Conservation (phyloP, 2,329 filamentous ascomycete genomes). For the Alternaria brassicae region DNA sequence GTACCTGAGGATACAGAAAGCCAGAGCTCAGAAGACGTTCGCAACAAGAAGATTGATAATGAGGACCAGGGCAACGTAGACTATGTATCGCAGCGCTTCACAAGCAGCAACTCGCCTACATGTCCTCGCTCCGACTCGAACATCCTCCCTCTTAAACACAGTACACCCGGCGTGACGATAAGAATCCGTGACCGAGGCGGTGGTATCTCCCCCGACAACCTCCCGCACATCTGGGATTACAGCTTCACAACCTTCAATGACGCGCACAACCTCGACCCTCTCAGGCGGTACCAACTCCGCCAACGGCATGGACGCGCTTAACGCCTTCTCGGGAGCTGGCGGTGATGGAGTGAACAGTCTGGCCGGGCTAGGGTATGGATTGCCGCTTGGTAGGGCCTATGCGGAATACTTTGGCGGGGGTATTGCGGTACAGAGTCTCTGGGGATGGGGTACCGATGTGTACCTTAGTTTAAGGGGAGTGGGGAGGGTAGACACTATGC, state of each 20-base stretch:
- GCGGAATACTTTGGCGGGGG: slow-evolving; percentile 98
- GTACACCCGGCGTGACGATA: slow-evolving; percentile 86
- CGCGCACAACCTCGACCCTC: slow-evolving; percentile 58
- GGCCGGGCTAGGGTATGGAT: slow-evolving; percentile 88
- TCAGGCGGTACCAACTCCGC: slow-evolving; percentile 45
- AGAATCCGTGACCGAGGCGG: slow-evolving; percentile 95
- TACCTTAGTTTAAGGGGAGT: slow-evolving; percentile 69
- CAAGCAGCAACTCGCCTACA: slow-evolving; percentile 29
- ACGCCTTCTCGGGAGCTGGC: slow-evolving; percentile 74
- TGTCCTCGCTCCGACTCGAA: slow-evolving; percentile 39
- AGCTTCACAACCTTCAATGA: slow-evolving; percentile 95
- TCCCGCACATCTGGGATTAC: slow-evolving; percentile 93
- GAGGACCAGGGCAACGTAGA: slow-evolving; percentile 44
- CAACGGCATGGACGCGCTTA: slow-evolving; percentile 69
- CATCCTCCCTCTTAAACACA: slow-evolving; percentile 55
- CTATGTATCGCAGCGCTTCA: slow-evolving; percentile 40
- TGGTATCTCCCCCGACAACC: slow-evolving; percentile 83
- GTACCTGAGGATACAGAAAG: slow-evolving; percentile 25
- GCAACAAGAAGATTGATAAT: slow-evolving; percentile 31
- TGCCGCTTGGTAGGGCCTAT: slow-evolving; percentile 90
- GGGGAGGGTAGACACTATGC: slow-evolving; percentile 52
- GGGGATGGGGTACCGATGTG: slow-evolving; percentile 84
- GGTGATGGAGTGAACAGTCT: slow-evolving; percentile 78
- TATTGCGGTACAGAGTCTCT: slow-evolving; percentile 92
- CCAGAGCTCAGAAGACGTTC: slow-evolving; percentile 15